These are phyloP conservation scores for Sphagnum contortum DNA, from an alignment of 225 moss, liverwort and hornwort species.

Conservation along the genomic window DNA sequence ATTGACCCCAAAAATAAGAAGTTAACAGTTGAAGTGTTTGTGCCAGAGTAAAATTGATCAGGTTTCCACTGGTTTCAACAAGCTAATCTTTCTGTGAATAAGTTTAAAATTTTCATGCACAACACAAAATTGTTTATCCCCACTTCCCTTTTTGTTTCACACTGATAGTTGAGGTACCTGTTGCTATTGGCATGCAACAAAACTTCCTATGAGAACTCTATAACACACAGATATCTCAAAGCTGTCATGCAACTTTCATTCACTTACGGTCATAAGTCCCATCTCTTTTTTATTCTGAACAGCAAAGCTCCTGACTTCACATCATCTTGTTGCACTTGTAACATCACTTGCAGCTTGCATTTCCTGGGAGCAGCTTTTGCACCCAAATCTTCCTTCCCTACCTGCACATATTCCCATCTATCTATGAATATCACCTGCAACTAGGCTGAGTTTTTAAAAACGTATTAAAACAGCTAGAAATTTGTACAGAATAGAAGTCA, in stretches of 20 bases:
- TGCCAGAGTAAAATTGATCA: too few species aligned
- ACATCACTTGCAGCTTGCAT: slow-evolving; percentile 92
- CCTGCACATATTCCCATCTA: slow-evolving; percentile 13
- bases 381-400: slow-evolving; percentile 89
- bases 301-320: slow-evolving; percentile 47
- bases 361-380: slow-evolving; percentile 91
- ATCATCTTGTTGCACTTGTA: slow-evolving; percentile 91
- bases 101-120: neutral
- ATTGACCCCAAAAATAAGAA: too few species aligned
- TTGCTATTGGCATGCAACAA: neutral
- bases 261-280: slow-evolving; percentile 48
- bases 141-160: neutral
- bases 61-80: too few species aligned
- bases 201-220: neutral
- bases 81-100: too few species aligned
- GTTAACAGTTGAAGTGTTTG: too few species aligned
- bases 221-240: neutral
- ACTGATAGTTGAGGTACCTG: neutral
- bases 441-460: too few species aligned
- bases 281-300: slow-evolving; percentile 96
- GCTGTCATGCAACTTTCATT: neutral
- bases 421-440: too few species aligned
- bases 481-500: too few species aligned
- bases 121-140: neutral
- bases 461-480: too few species aligned